Evolutionary conservation across 2,329 filamentous ascomycete genomes (phyloP), one percentile per base, ranked within the genome.

Genomic region (Cordyceps farinosa): DNA sequence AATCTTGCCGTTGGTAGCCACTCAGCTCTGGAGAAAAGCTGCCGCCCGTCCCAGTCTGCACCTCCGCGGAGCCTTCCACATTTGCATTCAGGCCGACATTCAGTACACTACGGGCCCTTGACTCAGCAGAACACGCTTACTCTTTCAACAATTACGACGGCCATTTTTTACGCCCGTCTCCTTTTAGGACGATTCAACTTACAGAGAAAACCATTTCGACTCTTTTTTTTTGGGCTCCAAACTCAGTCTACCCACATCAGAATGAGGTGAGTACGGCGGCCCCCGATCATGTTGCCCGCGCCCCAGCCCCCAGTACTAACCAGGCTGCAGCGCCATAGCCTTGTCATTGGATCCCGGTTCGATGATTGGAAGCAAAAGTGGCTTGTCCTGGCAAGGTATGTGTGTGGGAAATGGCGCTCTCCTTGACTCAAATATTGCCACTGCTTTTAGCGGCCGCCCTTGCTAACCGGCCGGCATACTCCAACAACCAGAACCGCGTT

Each of bases 341-440:
- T 61, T 61, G 50, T 54, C 58, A 51, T 61, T 61, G 58, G 50
- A 53, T 54, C 58, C 58, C 48, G 45, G 50, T 54, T 61, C 50
- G n/a, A 47, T 61, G 48, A 61, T 54, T 54, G 58, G 58, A 51
- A 61, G 58, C 58, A 61, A 51, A 61, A 42, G 58, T 61, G 58
- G 58, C 50, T 61, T 61, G 11, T 53, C 58, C 47, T 61, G 58
- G 58, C 58, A 61, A 53, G 58, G 58, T 61, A 61, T 29, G 58
- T 53, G 50, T 29, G 58, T 53, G 50, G 58, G 58, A 61, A 61
- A 61, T 51, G n/a, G 58, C 50, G 40, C n/a, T 53, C 51, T 47
- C 27, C 58, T 42, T 17, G 47, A 47, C 38, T 53, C 36, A 54
- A 53, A 45, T 53, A 61, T 36, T 61, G 50, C 48, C 42, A 53